Percentiles rank a stretch among this genome's conserved stretches.
These are phyloP conservation scores for Quillaja saponaria DNA, from an alignment of 306 rosid species.

Conservation along the genomic window DNA sequence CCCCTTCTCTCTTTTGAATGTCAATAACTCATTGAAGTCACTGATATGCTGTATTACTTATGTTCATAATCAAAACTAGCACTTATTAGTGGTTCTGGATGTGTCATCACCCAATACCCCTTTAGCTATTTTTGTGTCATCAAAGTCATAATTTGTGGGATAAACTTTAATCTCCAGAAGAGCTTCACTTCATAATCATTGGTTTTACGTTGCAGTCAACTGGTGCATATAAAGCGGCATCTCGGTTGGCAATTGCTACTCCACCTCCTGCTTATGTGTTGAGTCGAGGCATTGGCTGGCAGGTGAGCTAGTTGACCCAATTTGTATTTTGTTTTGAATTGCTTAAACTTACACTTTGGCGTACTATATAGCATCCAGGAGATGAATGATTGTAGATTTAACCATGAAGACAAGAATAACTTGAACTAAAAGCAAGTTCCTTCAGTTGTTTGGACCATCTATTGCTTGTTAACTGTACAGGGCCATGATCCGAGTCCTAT, in stretches of 20 bases:
- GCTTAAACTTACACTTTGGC: too few species aligned
- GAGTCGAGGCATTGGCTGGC: slow-evolving; percentile 99
- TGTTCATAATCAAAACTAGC: neutral
- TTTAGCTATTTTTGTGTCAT: neutral
- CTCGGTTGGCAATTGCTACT: slow-evolving; percentile 93
- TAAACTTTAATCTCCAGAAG: slow-evolving; percentile 1
- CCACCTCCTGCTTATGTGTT: slow-evolving; percentile 98
- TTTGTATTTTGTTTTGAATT: too few species aligned
- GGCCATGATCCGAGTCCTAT: neutral
- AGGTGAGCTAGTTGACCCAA: slow-evolving; percentile 64
- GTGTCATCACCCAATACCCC: neutral
- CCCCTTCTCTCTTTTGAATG: neutral
- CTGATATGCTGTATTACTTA: neutral
- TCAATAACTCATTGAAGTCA: neutral
- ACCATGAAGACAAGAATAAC: neutral
- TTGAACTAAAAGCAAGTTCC: neutral
- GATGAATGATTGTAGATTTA: neutral
- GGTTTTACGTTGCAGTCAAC: slow-evolving; percentile 61
- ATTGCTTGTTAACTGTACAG: neutral
- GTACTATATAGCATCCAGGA: neutral
- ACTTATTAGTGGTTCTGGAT: slow-evolving; percentile 9
- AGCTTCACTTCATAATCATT: too few species aligned
- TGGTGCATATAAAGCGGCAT: slow-evolving; percentile 86
- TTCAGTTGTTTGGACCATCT: neutral
- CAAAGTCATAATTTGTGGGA: neutral